Conservation (phyloP, 2,329 filamentous ascomycete genomes). For the Drechslerella coelobrocha region DNA sequence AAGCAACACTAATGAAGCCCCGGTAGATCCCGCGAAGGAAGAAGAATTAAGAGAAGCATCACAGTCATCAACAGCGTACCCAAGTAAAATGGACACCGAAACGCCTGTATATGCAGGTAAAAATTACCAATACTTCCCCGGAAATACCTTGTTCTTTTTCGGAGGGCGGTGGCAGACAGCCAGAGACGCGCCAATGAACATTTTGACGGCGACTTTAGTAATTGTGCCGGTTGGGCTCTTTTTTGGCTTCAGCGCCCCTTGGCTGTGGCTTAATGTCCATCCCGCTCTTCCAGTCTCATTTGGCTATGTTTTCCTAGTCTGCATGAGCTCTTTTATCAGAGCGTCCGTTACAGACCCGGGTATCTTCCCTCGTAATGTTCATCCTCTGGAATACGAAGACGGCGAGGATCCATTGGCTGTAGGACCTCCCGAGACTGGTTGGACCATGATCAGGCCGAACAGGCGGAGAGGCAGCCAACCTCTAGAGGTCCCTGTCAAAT, state of each 20-base stretch:
- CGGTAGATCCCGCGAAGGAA: slow-evolving; percentile 18
- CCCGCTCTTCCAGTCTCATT: slow-evolving; percentile 88
- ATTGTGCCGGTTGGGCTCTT: slow-evolving; percentile 80
- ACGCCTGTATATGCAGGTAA: slow-evolving; percentile 61
- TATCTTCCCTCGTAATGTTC: slow-evolving; percentile 88
- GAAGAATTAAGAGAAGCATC: slow-evolving; percentile 37
- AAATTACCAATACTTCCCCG: slow-evolving; percentile 91
- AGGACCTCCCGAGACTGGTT: slow-evolving; percentile 87
- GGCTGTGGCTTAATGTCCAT: slow-evolving; percentile 83
- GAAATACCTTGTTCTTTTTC: slow-evolving; percentile 88
- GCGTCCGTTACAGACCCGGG: slow-evolving; percentile 92
- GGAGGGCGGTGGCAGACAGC: slow-evolving; percentile 89
- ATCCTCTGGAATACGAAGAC: slow-evolving; percentile 67
- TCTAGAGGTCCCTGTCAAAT: slow-evolving; percentile 98
- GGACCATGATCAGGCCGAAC: slow-evolving; percentile 86
- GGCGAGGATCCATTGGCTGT: slow-evolving; percentile 81
- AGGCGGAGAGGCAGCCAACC: slow-evolving; percentile 74
- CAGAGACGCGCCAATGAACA: slow-evolving; percentile 83
- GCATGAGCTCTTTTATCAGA: slow-evolving; percentile 90
- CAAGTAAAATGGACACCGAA: slow-evolving; percentile 16
- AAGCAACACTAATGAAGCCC: slow-evolving; percentile 43
- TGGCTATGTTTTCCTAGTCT: slow-evolving; percentile 88
- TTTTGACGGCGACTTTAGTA: slow-evolving; percentile 82
- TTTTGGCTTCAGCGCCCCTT: slow-evolving; percentile 74
- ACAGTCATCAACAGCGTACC: slow-evolving; percentile 27